Conservation (phyloP, 2,329 filamentous ascomycete genomes). For the Ophiocordyceps camponoti-rufipedis region DNA sequence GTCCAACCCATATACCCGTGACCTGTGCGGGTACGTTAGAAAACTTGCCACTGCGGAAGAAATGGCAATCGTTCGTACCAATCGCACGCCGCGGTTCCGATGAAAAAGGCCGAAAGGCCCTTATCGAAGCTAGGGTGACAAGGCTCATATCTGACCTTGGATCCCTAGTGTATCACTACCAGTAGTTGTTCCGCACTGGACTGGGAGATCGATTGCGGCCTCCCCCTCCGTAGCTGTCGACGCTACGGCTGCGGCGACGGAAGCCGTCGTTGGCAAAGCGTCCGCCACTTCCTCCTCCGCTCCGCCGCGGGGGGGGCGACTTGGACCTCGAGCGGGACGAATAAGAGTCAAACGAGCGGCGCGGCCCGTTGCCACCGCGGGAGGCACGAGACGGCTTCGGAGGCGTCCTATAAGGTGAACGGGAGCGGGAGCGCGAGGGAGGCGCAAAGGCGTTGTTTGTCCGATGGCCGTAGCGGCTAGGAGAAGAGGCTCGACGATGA, state of each 20-base stretch:
- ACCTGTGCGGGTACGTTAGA: too few relatives aligned
- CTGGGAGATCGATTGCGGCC: conserved; percentile 22
- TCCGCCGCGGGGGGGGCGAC: conserved; percentile 17
- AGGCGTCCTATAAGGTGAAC: conserved; percentile 24
- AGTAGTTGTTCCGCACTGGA: conserved; percentile 14
- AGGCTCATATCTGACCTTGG: not conserved
- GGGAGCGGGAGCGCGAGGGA: conserved; percentile 28
- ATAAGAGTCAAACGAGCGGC: conserved; percentile 24
- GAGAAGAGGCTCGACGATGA: conserved; percentile 12
- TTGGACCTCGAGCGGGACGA: conserved; percentile 30
- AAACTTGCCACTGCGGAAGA: too few relatives aligned
- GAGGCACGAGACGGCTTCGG: conserved; percentile 8
- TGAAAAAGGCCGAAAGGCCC: too few relatives aligned
- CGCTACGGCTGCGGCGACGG: conserved; percentile 28
- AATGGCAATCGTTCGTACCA: too few relatives aligned
- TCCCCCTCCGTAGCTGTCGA: conserved; percentile 19
- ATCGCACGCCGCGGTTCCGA: too few relatives aligned
- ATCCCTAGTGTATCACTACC: conserved; percentile 5
- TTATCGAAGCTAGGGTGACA: too few relatives aligned
- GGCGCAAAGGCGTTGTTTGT: conserved; percentile 42
- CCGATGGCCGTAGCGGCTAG: conserved; percentile 21
- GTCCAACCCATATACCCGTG: too few relatives aligned
- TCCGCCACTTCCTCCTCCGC: conserved; percentile 13
- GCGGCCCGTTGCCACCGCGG: conserved; percentile 19
- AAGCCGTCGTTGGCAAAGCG: conserved; percentile 14